A percentile compares a stretch with the other conserved stretches of the same genome.
Conservation (phyloP, 306 rosid genomes). For the Myrica gale region DNA sequence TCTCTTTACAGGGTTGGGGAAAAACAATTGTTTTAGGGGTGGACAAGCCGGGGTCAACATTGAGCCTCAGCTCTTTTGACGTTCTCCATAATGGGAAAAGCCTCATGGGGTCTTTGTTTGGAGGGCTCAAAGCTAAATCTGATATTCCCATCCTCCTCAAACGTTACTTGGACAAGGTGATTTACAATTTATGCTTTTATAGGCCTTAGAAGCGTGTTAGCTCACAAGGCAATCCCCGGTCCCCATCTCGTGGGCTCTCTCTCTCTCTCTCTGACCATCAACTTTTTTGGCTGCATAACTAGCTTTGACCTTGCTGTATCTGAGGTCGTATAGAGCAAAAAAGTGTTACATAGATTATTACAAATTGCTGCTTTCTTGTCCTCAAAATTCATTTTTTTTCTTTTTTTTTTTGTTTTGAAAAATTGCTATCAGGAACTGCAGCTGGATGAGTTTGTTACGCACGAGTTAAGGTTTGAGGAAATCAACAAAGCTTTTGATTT, state of each 20-base stretch:
- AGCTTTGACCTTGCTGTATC: neutral
- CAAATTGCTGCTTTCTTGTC: neutral
- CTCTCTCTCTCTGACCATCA: neutral
- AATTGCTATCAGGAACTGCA: slow-evolving; percentile 52
- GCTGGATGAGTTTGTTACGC: slow-evolving; percentile 77
- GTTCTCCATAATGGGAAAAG: slow-evolving; percentile 59
- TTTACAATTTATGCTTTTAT: neutral
- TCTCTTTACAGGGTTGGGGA: slow-evolving; percentile 78
- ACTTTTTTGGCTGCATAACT: neutral
- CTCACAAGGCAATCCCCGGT: neutral
- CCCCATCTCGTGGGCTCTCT: neutral
- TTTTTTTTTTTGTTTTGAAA: neutral
- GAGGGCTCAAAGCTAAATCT: slow-evolving; percentile 79
- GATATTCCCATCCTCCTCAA: slow-evolving; percentile 67
- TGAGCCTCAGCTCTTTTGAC: slow-evolving; percentile 42
- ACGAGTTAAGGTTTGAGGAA: slow-evolving; percentile 61
- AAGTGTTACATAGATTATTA: neutral
- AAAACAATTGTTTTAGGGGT: slow-evolving; percentile 75
- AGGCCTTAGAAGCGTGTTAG: neutral
- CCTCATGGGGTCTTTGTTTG: slow-evolving; percentile 66
- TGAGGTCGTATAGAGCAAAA: neutral
- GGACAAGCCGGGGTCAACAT: slow-evolving; percentile 55
- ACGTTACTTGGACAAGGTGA: slow-evolving; percentile 75
- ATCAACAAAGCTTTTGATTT: slow-evolving; percentile 79
- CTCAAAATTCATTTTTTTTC: neutral